Evolutionary conservation across 345 rosid genomes (phyloP).

Genomic region (Limnanthes douglasii): DNA sequence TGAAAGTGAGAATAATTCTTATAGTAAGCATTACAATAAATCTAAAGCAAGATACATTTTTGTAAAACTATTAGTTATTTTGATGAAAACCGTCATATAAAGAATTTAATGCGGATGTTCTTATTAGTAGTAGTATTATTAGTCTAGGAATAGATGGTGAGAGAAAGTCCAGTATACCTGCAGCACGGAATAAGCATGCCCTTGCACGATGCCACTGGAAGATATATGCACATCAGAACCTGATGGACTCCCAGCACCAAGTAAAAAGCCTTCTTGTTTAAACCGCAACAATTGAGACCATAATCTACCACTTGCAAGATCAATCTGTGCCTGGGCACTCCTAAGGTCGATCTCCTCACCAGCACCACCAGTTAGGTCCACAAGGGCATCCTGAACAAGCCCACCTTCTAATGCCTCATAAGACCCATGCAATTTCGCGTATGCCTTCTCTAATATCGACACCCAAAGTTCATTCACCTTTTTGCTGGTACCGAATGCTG

Average conservation of each 20-base stretch:
- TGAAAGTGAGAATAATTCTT: too few relatives aligned
- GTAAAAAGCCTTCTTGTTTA: slow-evolving; percentile 96
- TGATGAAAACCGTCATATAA: too few relatives aligned
- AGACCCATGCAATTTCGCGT: slow-evolving; percentile 97
- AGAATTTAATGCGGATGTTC: too few relatives aligned
- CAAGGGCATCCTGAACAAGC: slow-evolving; percentile 99
- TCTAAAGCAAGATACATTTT: too few relatives aligned
- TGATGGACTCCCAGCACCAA: slow-evolving; percentile 99
- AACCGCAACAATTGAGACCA: slow-evolving; percentile 98
- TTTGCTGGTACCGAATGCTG: slow-evolving; percentile 96
- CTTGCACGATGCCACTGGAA: slow-evolving; percentile 98
- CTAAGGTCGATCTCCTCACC: slow-evolving; percentile 99
- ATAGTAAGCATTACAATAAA: too few relatives aligned
- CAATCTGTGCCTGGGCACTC: slow-evolving; percentile 98
- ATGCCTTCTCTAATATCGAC: slow-evolving; percentile 91
- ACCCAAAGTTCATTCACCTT: slow-evolving; percentile 94
- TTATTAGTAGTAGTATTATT: too few relatives aligned
- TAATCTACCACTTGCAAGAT: slow-evolving; percentile 97
- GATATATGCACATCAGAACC: slow-evolving; percentile 98
- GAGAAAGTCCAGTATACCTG: slow-evolving; percentile 77
- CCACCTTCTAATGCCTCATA: slow-evolving; percentile 99
- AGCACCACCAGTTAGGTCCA: slow-evolving; percentile 99
- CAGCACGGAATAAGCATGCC: slow-evolving; percentile 93
- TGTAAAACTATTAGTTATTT: too few relatives aligned
- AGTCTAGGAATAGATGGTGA: too few relatives aligned